These are phyloP conservation scores for Anthracocystis setariae DNA, from an alignment of 1,284 basidiomycete species.

Conservation along the genomic window DNA sequence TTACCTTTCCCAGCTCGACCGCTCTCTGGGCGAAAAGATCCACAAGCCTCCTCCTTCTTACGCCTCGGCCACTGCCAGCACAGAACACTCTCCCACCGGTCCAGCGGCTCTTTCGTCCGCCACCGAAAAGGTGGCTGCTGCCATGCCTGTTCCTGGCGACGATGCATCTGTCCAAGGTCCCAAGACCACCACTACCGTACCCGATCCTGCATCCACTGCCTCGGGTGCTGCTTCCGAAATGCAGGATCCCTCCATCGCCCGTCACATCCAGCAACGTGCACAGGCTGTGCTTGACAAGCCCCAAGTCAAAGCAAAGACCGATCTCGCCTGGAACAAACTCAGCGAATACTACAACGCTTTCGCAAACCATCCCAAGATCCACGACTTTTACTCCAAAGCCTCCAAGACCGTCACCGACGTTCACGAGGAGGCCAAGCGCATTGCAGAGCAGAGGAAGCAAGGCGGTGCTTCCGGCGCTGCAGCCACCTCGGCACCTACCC, in stretches of 20 bases:
- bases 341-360: conserved; percentile 60
- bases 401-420: conserved; percentile 84
- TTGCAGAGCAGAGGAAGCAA: conserved; percentile 73
- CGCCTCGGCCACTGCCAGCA: conserved; percentile 32
- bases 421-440: conserved; percentile 85
- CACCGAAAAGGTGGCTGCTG: conserved; percentile 47
- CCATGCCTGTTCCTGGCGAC: conserved; percentile 46
- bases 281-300: conserved; percentile 53
- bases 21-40: conserved; percentile 50
- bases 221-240: conserved; percentile 10
- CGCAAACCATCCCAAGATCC: conserved; percentile 63
- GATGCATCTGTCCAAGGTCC: conserved; percentile 33
- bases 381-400: conserved; percentile 79
- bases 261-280: conserved; percentile 49
- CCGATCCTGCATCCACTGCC: conserved; percentile 18
- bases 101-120: conserved; percentile 43
- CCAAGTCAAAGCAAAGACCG: conserved; percentile 54
- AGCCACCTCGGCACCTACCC: conserved; percentile 30
- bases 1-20: conserved; percentile 57
- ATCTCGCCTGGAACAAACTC: conserved; percentile 57
- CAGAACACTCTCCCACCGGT: conserved; percentile 50
- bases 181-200: conserved; percentile 54
- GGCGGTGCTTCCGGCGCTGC: conserved; percentile 46
- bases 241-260: conserved; percentile 46
- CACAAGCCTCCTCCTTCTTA: conserved; percentile 33